Conservation (phyloP, 441 rosid genomes). For the Brassica balearica region DNA sequence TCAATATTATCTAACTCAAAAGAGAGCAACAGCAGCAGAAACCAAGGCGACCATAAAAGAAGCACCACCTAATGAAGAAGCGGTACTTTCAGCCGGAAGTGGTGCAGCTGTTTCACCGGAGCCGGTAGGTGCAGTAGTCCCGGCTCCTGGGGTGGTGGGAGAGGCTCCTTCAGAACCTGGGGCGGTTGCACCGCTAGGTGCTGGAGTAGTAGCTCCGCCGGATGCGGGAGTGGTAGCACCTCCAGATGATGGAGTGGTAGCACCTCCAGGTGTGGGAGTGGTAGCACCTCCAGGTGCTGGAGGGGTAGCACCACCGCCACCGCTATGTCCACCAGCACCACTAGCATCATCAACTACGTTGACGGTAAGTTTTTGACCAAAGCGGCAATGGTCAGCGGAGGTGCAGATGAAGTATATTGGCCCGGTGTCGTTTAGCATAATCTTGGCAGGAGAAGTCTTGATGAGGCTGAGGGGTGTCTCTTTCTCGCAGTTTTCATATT, state of each 20-base stretch:
- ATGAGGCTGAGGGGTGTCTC: conserved; percentile 29
- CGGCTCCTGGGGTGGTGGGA: conserved; percentile 30
- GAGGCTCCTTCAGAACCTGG: conserved; percentile 26
- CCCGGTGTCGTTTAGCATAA: conserved; percentile 41
- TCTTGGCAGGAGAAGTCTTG: conserved; percentile 34
- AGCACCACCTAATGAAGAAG: conserved; percentile 37
- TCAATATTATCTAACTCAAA: conserved; percentile 30
- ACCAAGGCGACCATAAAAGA: conserved; percentile 32
- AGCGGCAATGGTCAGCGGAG: conserved; percentile 39
- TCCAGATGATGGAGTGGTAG: conserved; percentile 24
- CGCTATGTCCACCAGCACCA: conserved; percentile 31
- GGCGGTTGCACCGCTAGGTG: not conserved
- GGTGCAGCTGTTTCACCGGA: conserved; percentile 33
- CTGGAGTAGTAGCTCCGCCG: not conserved
- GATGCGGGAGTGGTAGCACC: conserved; percentile 5
- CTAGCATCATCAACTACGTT: conserved; percentile 27
- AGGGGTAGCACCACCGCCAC: conserved; percentile 17
- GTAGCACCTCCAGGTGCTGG: not conserved
- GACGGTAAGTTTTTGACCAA: conserved; percentile 42
- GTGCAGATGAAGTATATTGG: conserved; percentile 43
- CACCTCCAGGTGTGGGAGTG: conserved; percentile 14
- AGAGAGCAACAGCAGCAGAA: conserved; percentile 41
- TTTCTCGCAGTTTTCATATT: conserved; percentile 39
- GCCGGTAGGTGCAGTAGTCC: conserved; percentile 32
- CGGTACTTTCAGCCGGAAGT: conserved; percentile 25